Evolutionary conservation across 176 grass and related monocot species (phyloP), one percentile per base, ranked within the genome.

Genomic region (Oryza rufipogon): DNA sequence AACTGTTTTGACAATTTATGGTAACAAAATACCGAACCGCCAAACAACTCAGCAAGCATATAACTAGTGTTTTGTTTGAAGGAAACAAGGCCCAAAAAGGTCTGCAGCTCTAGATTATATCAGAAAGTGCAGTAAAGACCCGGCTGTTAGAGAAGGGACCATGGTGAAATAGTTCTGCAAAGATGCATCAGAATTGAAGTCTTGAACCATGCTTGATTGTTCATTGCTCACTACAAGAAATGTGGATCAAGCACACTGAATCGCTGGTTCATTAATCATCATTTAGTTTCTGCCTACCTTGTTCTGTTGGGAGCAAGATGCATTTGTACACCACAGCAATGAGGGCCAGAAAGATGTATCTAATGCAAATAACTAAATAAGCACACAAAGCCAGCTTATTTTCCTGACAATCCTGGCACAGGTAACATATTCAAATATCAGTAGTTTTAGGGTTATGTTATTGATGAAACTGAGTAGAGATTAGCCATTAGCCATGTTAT

Each of bases 141-240:
- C 17, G 23, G 20, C 58, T 61, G 58, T 22, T 61, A 20, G 20
- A 61, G 1, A 61, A 61, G 23, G 26, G 25, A 70, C 33, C 33
- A 70, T 70, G 65, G 4, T 70, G 33, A 33, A 70, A 70, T 19
- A 32, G 15, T 41, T 70, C 15, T 70, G 30, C 33, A 70, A 19
- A 39, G 67, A 38, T 39, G 16, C 34, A 70, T 20, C 15, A 61
- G 20, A 61, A 61, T 61, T 61, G 20, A 61, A 61, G 58, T 61
- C 19, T 11, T 60, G 23, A 82, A 23, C 23, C 25, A 73, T 82
- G 69, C 68, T 83, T 46, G 39, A 74, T 48, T 75, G 16, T 41
- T 71, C 67, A 71, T 51, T 23, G 17, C 34, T 23, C 3, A 22
- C 8, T 61, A 22, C 47, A 12, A 81, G 47, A 51, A 69, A 7